These are phyloP conservation scores for Lipomyces lipofer DNA, from an alignment of 805 yeast species.

Conservation along the genomic window DNA sequence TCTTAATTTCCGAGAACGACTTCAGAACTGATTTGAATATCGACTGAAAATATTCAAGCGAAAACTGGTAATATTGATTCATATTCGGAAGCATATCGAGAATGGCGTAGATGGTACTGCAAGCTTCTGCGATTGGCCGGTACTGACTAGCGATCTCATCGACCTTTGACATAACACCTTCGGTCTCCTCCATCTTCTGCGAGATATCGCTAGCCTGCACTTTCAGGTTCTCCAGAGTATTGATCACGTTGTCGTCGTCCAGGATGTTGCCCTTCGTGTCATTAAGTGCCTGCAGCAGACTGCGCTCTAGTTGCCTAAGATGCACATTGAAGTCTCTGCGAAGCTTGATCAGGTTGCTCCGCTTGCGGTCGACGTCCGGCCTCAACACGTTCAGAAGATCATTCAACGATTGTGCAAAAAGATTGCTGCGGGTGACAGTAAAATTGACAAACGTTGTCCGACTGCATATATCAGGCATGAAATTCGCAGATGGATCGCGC, in stretches of 20 bases:
- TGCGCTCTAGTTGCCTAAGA: constrained; percentile 57
- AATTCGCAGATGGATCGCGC: constrained; percentile 47
- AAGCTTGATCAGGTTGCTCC: constrained; percentile 53
- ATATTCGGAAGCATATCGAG: constrained; percentile 47
- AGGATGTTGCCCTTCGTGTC: constrained; percentile 61
- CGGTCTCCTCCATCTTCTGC: constrained; percentile 55
- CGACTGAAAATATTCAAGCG: constrained; percentile 48
- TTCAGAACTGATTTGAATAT: constrained; percentile 42
- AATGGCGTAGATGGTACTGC: constrained; percentile 52
- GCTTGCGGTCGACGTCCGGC: constrained; percentile 66
- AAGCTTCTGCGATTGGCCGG: constrained; percentile 55
- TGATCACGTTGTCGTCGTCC: constrained; percentile 62
- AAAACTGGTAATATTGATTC: constrained; percentile 60
- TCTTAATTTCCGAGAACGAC: constrained; percentile 12
- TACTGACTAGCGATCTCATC: constrained; percentile 51
- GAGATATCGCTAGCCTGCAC: constrained; percentile 58
- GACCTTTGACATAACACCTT: constrained; percentile 54
- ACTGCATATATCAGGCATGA: constrained; percentile 60
- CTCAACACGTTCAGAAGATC: constrained; percentile 53
- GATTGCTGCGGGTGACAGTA: constrained; percentile 64
- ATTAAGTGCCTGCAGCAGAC: constrained; percentile 58
- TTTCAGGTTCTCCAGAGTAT: constrained; percentile 65
- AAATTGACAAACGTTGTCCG: constrained; percentile 68
- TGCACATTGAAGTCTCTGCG: constrained; percentile 61
- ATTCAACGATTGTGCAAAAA: constrained; percentile 64